Base-by-base conservation (phyloP, 371 early-diverging fungal genomes). In the Rhizopus stolonifer region DNA sequence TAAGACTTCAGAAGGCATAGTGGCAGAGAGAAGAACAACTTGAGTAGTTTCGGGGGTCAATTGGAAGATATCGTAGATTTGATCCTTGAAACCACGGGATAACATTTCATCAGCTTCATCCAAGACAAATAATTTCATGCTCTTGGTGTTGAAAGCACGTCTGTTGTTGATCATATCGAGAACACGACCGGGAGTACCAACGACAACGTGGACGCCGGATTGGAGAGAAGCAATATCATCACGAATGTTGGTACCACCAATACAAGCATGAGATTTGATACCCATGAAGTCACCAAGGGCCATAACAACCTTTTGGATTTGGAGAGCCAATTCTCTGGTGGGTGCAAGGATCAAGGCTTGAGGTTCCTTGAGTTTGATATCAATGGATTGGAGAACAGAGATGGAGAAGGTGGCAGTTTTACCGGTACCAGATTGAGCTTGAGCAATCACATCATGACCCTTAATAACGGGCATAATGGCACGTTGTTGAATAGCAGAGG, bases 81-180 rank as follows among this genome's bases (percentile, higher is more conserved):
- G 91, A 38, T 95, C 96, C 76, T 89, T 89, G 82, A 98, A 96
- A 65, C 94, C 96, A 49, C 85, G 86, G 55, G 90, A 89, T 56
- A 97, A 77, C 91, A 98, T 88, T 74, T 96, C 95, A 82, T 98
- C 98, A 44, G 98, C 97, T 75, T 96, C 98, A 77, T 98, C 98
- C 34, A 98, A 85, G 51, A 98, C 89, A 61, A 98, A 90, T 86
- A 96, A 83, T 74, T 90, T 89, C 64, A 96, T 87, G 59, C 74
- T 21, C 49, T 85, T 82, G 43, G 93, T 82, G 45, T 87, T 83
- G 49, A 96, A 72, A 45, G 82, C 81, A 45, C 90, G 78, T 55
- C 89, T 84, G 72, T 90, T 87, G 58, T 76, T 59, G 64, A 96
- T 92, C 95, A 96, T 92, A 65, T 96, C 95, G 50, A 80, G 81